Conservation (phyloP, 768 basidiomycete species). For the Termitomyces sp. region DNA sequence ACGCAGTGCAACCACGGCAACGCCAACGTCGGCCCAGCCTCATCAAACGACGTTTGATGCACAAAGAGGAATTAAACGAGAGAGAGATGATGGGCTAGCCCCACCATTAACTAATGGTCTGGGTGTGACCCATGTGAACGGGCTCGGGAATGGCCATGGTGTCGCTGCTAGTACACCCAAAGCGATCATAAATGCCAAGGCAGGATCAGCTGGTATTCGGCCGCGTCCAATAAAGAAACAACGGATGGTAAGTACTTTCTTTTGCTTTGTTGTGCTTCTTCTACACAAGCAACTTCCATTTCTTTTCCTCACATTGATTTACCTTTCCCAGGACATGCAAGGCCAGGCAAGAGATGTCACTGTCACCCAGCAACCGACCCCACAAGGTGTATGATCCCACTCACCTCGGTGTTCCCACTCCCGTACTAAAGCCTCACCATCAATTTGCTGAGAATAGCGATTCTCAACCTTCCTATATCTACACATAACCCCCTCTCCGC, state of each 20-base stretch:
- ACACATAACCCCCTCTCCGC: not conserved
- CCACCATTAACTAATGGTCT: conserved; percentile 23
- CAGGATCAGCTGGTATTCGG: conserved; percentile 53
- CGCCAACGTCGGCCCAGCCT: conserved; percentile 26
- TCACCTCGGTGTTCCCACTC: not conserved
- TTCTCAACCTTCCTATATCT: not conserved
- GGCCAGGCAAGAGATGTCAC: conserved; percentile 61
- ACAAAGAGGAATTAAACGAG: conserved; percentile 39
- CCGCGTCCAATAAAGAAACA: conserved; percentile 77
- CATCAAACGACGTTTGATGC: conserved; percentile 12
- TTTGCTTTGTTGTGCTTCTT: conserved; percentile 5
- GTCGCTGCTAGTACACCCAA: conserved; percentile 23
- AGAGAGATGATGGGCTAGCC: conserved; percentile 30
- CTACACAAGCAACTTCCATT: not conserved
- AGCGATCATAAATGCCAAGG: conserved; percentile 47
- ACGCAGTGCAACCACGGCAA: conserved; percentile 22
- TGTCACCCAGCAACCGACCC: conserved; percentile 69
- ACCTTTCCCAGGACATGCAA: conserved; percentile 48
- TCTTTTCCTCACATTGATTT: not conserved
- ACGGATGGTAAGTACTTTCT: conserved; percentile 53
- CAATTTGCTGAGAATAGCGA: not conserved
- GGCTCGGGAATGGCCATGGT: conserved; percentile 13
- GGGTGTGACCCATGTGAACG: conserved; percentile 18
- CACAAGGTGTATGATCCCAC: conserved; percentile 53
- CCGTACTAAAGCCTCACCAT: no score